Evolutionary conservation across 176 grass and related monocot genomes (phyloP).

Genomic region (Sorghum bicolor): DNA sequence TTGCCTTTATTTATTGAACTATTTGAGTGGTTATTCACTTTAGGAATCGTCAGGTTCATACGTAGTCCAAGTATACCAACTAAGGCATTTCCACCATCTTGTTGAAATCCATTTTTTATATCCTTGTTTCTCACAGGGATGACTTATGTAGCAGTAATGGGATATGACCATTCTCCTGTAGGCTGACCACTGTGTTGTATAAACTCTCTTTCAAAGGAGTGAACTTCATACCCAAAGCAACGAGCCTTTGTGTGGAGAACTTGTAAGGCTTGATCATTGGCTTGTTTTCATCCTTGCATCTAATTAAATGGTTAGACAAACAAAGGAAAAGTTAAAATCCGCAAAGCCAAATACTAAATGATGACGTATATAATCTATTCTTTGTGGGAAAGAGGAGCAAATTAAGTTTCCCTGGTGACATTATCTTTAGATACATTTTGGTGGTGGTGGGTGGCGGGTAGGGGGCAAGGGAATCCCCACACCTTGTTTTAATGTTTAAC

Average conservation of each 20-base stretch:
- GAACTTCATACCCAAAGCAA: not conserved
- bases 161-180: not conserved
- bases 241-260: not conserved
- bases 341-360: not conserved
- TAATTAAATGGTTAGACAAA: not conserved
- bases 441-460: too few species aligned
- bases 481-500: not conserved
- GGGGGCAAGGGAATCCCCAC: not conserved
- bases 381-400: not conserved
- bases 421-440: too few species aligned
- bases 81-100: not conserved
- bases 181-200: not conserved
- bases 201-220: not conserved
- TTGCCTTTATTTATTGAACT: not conserved
- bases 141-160: not conserved
- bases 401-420: not conserved
- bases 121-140: not conserved
- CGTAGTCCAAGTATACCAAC: not conserved
- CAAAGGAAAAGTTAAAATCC: not conserved
- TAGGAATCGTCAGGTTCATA: not conserved
- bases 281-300: not conserved
- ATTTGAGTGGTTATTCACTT: not conserved
- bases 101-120: not conserved
- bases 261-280: not conserved
- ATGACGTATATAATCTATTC: not conserved